phyloP scores from a whole-genome alignment of 75 land plant species.

The Picea glauca region DNA sequence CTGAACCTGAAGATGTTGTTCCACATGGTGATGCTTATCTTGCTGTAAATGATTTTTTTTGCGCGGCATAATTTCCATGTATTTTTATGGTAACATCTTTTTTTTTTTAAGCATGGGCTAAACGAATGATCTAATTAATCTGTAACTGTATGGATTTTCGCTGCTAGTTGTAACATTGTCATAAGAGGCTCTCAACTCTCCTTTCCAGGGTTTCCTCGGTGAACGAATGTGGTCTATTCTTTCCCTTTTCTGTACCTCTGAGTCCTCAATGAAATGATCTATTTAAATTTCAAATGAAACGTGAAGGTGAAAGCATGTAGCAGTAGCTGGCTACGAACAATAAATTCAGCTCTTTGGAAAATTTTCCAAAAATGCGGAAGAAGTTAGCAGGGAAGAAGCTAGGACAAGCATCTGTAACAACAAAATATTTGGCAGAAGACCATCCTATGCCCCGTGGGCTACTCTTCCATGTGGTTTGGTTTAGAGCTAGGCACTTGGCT shows the following conservation, averaged over 20 bases:
- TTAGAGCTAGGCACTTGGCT: no score
- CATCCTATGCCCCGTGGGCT: no score
- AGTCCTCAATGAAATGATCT: neutral
- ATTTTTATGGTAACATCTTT: neutral
- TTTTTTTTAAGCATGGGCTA: conserved; percentile 5
- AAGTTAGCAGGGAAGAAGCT: no score
- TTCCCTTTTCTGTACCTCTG: neutral
- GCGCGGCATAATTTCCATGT: conserved; percentile 22
- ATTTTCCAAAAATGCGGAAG: neutral
- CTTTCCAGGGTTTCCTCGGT: neutral
- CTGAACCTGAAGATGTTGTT: conserved; percentile 96
- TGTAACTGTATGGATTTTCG: neutral
- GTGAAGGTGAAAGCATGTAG: conserved; percentile 6
- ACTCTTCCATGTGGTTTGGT: no score
- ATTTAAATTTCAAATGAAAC: neutral
- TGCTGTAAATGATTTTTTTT: conserved; percentile 74
- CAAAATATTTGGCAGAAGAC: no score
- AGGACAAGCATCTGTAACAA: no score
- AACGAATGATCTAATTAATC: conserved; percentile 2
- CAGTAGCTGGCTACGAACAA: neutral
- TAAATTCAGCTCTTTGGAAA: neutral
- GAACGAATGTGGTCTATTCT: neutral
- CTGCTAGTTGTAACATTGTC: neutral
- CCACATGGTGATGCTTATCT: conserved; percentile 92
- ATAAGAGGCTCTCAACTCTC: neutral